phyloP scores from a whole-genome alignment of 2,329 filamentous ascomycete species.

The Ophiostoma angusticollis region DNA sequence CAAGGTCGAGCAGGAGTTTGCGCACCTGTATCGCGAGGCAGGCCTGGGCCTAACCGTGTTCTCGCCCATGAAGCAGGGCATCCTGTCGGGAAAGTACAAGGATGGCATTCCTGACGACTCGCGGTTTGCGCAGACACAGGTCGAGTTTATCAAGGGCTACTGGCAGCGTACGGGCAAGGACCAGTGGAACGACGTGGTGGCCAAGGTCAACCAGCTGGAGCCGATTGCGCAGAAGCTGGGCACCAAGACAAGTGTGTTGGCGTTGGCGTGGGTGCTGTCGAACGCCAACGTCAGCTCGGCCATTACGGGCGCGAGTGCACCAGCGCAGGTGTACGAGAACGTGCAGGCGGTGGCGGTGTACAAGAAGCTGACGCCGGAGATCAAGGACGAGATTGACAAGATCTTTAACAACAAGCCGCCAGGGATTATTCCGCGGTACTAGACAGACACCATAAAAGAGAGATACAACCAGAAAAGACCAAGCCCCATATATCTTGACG shows the following conservation, averaged over 20 bases:
- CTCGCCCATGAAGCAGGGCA: conserved; percentile 40
- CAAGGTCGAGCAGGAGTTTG: conserved; percentile 42
- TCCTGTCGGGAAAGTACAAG: conserved; percentile 52
- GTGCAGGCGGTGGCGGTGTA: conserved; percentile 37
- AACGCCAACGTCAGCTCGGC: conserved; percentile 49
- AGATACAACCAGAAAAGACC: background rate
- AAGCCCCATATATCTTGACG: no score
- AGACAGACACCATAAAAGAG: conserved; percentile 1
- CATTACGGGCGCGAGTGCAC: conserved; percentile 47
- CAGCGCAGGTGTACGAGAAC: conserved; percentile 48
- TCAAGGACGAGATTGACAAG: conserved; percentile 46
- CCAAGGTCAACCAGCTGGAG: conserved; percentile 45
- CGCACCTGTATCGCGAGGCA: conserved; percentile 42
- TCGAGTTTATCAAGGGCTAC: conserved; percentile 42
- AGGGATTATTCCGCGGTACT: conserved; percentile 24
- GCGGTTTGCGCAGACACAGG: conserved; percentile 42
- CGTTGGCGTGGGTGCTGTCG: conserved; percentile 49
- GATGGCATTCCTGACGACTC: conserved; percentile 48
- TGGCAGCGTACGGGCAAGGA: conserved; percentile 39
- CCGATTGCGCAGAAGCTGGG: conserved; percentile 53
- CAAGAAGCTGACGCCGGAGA: conserved; percentile 44
- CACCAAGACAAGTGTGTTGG: conserved; percentile 41
- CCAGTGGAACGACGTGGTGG: conserved; percentile 38
- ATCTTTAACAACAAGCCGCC: conserved; percentile 46
- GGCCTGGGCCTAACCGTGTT: conserved; percentile 41